Base-by-base conservation (phyloP, 805 yeast species). In the Nakazawaea molendinolei region DNA sequence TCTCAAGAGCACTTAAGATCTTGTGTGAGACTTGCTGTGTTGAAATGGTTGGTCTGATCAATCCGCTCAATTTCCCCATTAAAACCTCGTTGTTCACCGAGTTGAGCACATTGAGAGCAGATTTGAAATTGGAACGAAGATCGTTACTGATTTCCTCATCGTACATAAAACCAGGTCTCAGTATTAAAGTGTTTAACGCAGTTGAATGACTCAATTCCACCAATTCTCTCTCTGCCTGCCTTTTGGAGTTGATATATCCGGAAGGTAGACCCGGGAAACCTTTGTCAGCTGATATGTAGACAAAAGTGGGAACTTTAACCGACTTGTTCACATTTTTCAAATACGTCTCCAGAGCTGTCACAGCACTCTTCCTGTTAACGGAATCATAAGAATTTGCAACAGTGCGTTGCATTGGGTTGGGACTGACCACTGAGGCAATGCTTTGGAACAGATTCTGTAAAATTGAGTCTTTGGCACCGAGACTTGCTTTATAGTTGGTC, bases 131-230 rank as follows among this genome's bases (percentile, higher is more conserved):
- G 9, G 61, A 56, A 38, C 85, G 56, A 18, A 56, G 47, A 32
- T 60, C 60, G 22, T 50, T 47, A 3, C 51, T 22, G 2, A 25
- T 44, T 28, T 49, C 50, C 24, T 65, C 74, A 50, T 85, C 94
- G 49, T 61, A 82, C 87, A 87, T 78, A 47, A 86, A 75, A 0
- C 94, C 94, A 0, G 96, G 96, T 42, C 95, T 67, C 57, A 84
- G 43, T 12, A 82, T 53, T 2, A 87, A 74, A 0, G 81, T 62
- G 39, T 90, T 67, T 8, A 38, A 30, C 25, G 20, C n/a, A 9
- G 23, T 19, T 6, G 12, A 3, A 14, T 20, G 16, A 13, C 22
- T 15, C 17, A 84, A 51, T n/a, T 63, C 59, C 15, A 71, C 60
- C 15, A 76, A 54, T 45, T 74, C 79, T 17, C 55, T 54, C 52